Conservation (phyloP, 768 basidiomycete species). For the Boletus fagicola region DNA sequence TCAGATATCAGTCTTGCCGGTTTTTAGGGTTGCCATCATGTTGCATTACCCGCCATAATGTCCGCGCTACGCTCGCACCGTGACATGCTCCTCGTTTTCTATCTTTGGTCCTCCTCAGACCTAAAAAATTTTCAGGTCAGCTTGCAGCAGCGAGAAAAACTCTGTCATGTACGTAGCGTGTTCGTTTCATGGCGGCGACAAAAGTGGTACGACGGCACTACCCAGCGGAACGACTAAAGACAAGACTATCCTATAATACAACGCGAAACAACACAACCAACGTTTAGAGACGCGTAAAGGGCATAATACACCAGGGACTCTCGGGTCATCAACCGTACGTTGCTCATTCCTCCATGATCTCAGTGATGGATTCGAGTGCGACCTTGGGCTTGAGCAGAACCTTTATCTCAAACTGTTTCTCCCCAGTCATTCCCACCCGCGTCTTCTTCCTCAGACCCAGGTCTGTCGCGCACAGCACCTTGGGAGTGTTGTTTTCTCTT, state of each 20-base stretch:
- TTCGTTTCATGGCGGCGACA: too few species aligned
- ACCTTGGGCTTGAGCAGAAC: conserved; percentile 40
- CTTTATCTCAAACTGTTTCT: conserved; percentile 33
- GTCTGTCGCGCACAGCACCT: conserved; percentile 38
- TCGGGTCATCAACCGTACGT: neutral
- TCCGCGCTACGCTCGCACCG: too few species aligned
- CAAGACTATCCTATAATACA: neutral
- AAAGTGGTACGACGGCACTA: too few species aligned
- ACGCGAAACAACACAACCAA: neutral
- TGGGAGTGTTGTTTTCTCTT: conserved; percentile 3
- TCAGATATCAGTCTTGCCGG: too few species aligned
- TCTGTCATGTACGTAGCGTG: too few species aligned
- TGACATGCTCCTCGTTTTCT: too few species aligned
- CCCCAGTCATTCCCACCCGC: conserved; percentile 23
- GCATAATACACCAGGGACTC: neutral
- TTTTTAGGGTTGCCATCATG: too few species aligned
- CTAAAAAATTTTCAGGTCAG: too few species aligned
- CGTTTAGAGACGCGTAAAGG: neutral
- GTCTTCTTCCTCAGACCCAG: conserved; percentile 36
- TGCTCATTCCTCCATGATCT: conserved; percentile 34
- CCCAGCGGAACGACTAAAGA: too few species aligned
- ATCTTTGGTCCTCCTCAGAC: too few species aligned
- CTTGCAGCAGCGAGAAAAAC: too few species aligned
- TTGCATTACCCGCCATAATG: too few species aligned
- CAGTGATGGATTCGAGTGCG: conserved; percentile 37